Conservation (phyloP, 1,284 basidiomycete species). For the Pseudozyma tsukubaensis region DNA sequence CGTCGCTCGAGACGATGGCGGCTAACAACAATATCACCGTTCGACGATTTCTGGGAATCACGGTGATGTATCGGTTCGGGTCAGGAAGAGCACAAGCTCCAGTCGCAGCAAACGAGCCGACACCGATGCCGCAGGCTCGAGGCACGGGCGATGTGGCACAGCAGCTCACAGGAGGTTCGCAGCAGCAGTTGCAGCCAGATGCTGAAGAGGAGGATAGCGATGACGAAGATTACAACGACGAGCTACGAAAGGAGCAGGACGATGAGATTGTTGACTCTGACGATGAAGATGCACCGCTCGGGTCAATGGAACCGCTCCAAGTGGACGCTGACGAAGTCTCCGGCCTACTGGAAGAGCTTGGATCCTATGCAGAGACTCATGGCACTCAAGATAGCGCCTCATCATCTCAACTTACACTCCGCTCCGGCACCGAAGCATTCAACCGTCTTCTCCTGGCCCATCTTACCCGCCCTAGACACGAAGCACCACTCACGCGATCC, state of each 20-base stretch:
- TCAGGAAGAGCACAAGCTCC: no score
- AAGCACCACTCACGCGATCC: slow-evolving; percentile 49
- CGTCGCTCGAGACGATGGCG: background rate
- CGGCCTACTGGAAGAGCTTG: slow-evolving; percentile 28
- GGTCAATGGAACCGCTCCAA: slow-evolving; percentile 8
- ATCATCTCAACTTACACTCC: slow-evolving; percentile 19
- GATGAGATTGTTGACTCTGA: slow-evolving; percentile 7
- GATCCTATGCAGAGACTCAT: slow-evolving; percentile 8
- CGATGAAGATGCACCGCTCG: slow-evolving; percentile 6
- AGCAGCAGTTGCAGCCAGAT: no score
- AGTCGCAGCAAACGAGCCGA: no score
- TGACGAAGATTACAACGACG: slow-evolving; percentile 24
- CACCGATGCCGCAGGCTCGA: no score
- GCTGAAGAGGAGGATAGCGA: slow-evolving; percentile 23
- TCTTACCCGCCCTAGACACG: slow-evolving; percentile 21
- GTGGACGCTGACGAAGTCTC: slow-evolving; percentile 26
- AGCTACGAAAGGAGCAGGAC: background rate
- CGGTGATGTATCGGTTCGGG: no score
- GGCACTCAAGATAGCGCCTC: background rate
- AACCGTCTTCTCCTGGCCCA: slow-evolving; percentile 51
- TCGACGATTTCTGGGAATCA: background rate
- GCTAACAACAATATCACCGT: background rate
- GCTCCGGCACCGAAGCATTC: slow-evolving; percentile 33
- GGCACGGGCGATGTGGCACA: background rate
- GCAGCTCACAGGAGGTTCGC: background rate